Evolutionary conservation across 805 yeast species (phyloP).

Genomic region (Candida sanyiensis): DNA sequence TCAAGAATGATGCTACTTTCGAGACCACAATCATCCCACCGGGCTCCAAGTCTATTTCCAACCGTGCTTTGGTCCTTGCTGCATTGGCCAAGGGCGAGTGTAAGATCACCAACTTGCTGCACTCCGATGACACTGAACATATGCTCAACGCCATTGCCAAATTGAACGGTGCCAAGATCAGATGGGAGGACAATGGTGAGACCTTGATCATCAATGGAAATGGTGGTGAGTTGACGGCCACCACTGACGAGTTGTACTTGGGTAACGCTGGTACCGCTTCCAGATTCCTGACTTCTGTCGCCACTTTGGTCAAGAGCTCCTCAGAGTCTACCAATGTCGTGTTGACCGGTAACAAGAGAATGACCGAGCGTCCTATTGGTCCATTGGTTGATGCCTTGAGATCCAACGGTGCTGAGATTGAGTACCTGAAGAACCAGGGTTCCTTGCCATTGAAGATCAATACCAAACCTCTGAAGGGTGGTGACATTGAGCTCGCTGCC

Average conservation of each 20-base stretch:
- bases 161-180: conserved; percentile 74
- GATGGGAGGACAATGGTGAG: conserved; percentile 85
- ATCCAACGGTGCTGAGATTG: conserved; percentile 69
- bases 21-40: conserved; percentile 66
- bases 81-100: conserved; percentile 87
- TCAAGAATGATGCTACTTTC: conserved; percentile 29
- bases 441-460: conserved; percentile 74
- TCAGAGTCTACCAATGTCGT: conserved; percentile 41
- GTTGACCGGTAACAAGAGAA: conserved; percentile 90
- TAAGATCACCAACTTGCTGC: conserved; percentile 76
- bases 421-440: conserved; percentile 69
- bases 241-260: conserved; percentile 65
- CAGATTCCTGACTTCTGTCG: conserved; percentile 87
- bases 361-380: conserved; percentile 97
- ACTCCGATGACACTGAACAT: conserved; percentile 93
- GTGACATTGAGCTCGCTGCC: conserved; percentile 88
- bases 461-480: conserved; percentile 81
- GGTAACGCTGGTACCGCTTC: conserved; percentile 99
- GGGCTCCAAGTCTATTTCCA: conserved; percentile 95
- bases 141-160: conserved; percentile 84
- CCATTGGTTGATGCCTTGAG: conserved; percentile 90
- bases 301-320: conserved; percentile 64
- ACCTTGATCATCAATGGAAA: conserved; percentile 81
- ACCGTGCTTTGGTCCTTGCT: conserved; percentile 88
- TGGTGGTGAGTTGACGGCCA: conserved; percentile 69